Evolutionary conservation across 2,329 filamentous ascomycete genomes (phyloP), one percentile per base, ranked within the genome.

Genomic region (Aureobasidium sp.): DNA sequence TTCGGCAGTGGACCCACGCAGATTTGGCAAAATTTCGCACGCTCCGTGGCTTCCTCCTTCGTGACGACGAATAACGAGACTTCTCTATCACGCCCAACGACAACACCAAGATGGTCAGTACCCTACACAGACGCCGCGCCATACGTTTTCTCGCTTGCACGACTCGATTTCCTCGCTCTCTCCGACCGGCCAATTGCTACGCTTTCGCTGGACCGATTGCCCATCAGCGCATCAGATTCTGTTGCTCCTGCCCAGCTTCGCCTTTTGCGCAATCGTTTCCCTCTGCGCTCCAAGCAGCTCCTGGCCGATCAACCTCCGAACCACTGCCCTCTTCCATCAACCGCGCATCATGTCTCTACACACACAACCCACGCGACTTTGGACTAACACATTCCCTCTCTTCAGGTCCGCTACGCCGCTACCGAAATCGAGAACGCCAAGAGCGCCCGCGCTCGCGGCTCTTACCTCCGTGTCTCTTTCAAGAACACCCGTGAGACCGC

Each of bases 401-500:
- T 37, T 21, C 70, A 94, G 90, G 89, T 95, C 81, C 89, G 90
- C 78, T 96, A 96, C 90, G 89, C 89, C 77, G 87, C 87, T 73
- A 88, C 85, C 71, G 82, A 90, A 74, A 91, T 94, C 74, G 80
- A 86, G 69, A 78, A 84, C 75, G 81, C 85, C 68, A 96, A 95
- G 84, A 95, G 88, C 79, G 93, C 93, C 77, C 89, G 91, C 80
- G 87, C 91, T 73, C 90, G 93, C 78, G 93, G 94, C 77, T 90
- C 90, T 74, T 98, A 97, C 83, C 88, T 98, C 70, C 90, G 93
- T 74, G 91, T 97, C 68, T 95, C 88, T 68, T 98, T 96, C 88
- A 98, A 98, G 86, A 98, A 98, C 86, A 98, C 93, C 74, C 90
- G 93, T 72, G 94, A 98, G 83, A 96, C 91, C 65, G 93, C 94